phyloP scores from a whole-genome alignment of 164 flowering plant species.

The Magnolia changhungtana region DNA sequence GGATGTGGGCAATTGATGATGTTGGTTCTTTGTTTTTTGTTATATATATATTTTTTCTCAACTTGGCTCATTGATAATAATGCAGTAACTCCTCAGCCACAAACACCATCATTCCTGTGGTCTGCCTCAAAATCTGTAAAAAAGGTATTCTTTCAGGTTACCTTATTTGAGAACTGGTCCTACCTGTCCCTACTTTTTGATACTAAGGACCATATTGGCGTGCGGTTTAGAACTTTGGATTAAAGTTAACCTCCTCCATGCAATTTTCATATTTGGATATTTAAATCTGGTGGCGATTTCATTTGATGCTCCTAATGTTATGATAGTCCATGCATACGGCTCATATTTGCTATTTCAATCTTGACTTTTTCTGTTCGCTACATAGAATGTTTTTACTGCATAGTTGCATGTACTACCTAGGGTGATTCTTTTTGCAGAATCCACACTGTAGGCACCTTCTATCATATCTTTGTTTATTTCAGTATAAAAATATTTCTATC shows the following conservation, averaged over 20 bases:
- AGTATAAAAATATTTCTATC: not conserved
- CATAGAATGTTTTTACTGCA: no score
- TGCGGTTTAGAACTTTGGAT: not conserved
- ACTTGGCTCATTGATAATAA: conserved; percentile 10
- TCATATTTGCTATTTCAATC: no score
- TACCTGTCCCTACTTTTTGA: not conserved
- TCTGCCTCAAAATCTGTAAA: conserved; percentile 73
- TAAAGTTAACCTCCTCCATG: not conserved
- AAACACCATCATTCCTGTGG: conserved; percentile 62
- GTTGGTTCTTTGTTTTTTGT: not conserved
- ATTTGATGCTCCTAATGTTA: not conserved
- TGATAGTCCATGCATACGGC: not conserved
- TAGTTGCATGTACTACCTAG: not conserved
- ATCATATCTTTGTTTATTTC: not conserved
- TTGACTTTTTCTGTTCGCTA: no score
- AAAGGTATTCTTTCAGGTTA: conserved; percentile 44
- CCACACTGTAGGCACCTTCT: not conserved
- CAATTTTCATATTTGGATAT: not conserved
- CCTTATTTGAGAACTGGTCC: not conserved
- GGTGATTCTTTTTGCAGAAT: not conserved
- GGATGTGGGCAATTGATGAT: not conserved
- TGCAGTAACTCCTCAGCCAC: conserved; percentile 46
- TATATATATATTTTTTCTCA: not conserved
- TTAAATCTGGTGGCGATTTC: not conserved
- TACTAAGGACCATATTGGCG: not conserved